Evolutionary conservation across 2,329 filamentous ascomycete genomes (phyloP), one percentile per base, ranked within the genome.

Genomic region (Drechslerella coelobrocha): DNA sequence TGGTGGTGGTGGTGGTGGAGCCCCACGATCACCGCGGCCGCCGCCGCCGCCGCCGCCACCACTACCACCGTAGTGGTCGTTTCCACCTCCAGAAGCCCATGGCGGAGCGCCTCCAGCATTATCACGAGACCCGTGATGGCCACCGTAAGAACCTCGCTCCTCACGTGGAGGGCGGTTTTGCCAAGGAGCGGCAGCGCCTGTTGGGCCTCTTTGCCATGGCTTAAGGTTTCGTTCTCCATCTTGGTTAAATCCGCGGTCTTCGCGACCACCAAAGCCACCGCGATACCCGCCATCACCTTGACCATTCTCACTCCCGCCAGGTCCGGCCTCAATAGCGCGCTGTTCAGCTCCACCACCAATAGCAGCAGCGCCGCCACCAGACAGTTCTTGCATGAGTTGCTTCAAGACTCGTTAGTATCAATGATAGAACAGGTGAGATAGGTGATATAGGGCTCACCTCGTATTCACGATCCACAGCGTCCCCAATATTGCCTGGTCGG

Each of bases 381-480:
- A 91, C 75, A 97, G 86, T 83, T 97, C 94, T 85, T 95, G 89
- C 92, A 99, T 96, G 78, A 99, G 91, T 87, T 93, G 89, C 90
- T 91, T 75, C 8, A 61, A 43, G 4, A n/a, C n/a, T 3, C 51
- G 78, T 88, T 77, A 85, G 81, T 76, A 78, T 77, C 62, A 19
- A 6, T 24, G 50, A 23, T n/a, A n/a, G n/a, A n/a, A 9, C 10
- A 6, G 21, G 24, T 14, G 68, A 23, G 2, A n/a, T 9, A 45
- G 72, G 52, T 24, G 2, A 50, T 9, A 19, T 14, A 23, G 24
- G 68, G 80, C 88, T 79, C 84, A 92, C 91, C 85, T 97, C 92
- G 81, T 96, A 94, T 80, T 99, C 94, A 78, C 90, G 88, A 79
- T 96, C 92, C 73, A 93, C 90, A 74, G 88, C 90, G 83, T 96